Conservation (phyloP, 306 rosid genomes). For the Canavalia ensiformis region DNA sequence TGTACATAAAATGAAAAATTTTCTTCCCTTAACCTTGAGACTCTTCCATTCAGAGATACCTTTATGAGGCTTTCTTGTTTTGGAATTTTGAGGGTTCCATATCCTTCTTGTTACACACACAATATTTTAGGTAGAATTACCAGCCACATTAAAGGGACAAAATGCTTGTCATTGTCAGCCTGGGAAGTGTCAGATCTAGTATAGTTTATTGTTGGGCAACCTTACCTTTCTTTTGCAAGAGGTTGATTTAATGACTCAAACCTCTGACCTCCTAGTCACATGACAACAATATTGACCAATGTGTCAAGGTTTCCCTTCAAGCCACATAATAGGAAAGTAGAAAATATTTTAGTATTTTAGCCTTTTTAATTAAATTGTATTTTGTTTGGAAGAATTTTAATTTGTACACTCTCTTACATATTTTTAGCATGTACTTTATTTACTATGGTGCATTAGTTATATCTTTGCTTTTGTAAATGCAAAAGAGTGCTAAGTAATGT, state of each 20-base stretch:
- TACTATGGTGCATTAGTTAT: not conserved
- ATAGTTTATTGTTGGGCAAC: not conserved
- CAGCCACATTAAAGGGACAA: not conserved
- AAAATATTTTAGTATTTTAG: not conserved
- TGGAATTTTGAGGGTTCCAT: not conserved
- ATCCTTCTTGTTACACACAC: not conserved
- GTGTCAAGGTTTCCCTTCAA: not conserved
- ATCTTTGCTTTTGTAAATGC: not conserved
- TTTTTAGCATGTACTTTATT: not conserved
- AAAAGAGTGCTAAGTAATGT: not conserved
- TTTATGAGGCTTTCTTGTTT: not conserved
- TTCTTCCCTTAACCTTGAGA: not conserved
- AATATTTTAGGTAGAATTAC: not conserved
- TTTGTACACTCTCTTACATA: not conserved
- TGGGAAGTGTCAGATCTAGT: not conserved
- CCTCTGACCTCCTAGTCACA: not conserved
- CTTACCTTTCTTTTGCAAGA: not conserved
- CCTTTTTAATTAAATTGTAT: not conserved
- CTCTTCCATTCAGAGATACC: not conserved
- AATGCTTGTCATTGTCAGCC: not conserved
- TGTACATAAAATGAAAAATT: not conserved
- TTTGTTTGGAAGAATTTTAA: not conserved
- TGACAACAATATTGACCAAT: not conserved
- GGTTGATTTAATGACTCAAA: not conserved
- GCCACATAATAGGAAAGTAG: not conserved